These are phyloP conservation scores for Pezicula radicicola DNA, from an alignment of 2,329 filamentous ascomycete species.

Conservation along the genomic window DNA sequence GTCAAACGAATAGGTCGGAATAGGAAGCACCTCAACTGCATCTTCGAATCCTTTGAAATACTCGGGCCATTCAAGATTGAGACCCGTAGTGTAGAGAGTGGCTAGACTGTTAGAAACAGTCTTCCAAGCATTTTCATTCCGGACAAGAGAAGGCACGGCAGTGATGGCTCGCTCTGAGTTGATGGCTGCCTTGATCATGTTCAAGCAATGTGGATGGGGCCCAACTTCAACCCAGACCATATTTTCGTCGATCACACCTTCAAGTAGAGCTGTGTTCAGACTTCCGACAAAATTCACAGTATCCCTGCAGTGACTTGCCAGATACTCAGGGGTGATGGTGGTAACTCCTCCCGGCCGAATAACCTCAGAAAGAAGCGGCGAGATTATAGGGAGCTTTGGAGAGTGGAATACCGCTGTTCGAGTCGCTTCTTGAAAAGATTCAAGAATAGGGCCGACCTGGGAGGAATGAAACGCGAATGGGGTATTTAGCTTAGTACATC, in stretches of 20 bases:
- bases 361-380: conserved; percentile 60
- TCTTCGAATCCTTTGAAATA: conserved; percentile 49
- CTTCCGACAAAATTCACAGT: conserved; percentile 67
- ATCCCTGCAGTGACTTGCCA: conserved; percentile 63
- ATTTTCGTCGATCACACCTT: conserved; percentile 59
- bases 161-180: conserved; percentile 30
- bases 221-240: conserved; percentile 71
- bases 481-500: conserved; percentile 57
- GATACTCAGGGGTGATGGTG: conserved; percentile 57
- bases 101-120: conserved; percentile 49
- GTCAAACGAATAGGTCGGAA: conserved; percentile 61
- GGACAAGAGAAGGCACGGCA: conserved; percentile 44
- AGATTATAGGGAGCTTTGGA: conserved; percentile 60
- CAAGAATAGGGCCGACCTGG: conserved; percentile 60
- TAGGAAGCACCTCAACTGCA: conserved; percentile 47
- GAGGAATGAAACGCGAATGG: conserved; percentile 65
- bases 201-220: conserved; percentile 65
- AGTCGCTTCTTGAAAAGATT: conserved; percentile 53
- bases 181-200: conserved; percentile 64
- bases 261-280: conserved; percentile 51
- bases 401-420: conserved; percentile 50
- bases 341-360: conserved; percentile 46
- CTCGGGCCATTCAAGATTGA: conserved; percentile 56
- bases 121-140: conserved; percentile 51
- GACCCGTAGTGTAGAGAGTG: conserved; percentile 56